Conservation (phyloP, 768 basidiomycete species). For the Lactarius hengduanensis region DNA sequence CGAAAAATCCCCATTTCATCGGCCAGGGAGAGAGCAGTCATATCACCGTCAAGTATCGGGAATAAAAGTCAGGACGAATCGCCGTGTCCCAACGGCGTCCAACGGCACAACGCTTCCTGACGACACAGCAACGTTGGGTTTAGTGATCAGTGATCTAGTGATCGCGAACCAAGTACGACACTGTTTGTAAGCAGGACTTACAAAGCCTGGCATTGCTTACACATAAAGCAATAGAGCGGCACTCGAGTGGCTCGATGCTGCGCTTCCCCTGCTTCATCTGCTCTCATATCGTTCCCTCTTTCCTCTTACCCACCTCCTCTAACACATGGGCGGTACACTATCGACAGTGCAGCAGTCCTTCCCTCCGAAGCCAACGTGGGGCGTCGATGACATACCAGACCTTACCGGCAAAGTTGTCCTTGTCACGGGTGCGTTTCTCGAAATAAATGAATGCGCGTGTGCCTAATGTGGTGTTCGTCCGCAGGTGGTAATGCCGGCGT, state of each 20-base stretch:
- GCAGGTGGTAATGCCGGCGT: slow-evolving; percentile 45
- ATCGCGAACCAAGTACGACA: too few species aligned
- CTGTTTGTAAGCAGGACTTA: too few species aligned
- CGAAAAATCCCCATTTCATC: too few species aligned
- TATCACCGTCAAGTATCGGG: too few species aligned
- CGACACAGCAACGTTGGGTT: too few species aligned
- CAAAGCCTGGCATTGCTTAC: too few species aligned
- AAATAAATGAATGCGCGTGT: slow-evolving; percentile 47
- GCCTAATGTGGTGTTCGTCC: background rate
- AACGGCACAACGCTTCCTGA: too few species aligned
- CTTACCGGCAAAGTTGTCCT: background rate
- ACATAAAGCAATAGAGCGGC: too few species aligned
- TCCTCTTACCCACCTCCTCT: background rate
- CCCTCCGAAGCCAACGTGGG: slow-evolving; percentile 46
- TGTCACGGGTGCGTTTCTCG: background rate
- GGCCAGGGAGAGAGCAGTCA: too few species aligned
- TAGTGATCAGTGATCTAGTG: too few species aligned
- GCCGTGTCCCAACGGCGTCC: too few species aligned
- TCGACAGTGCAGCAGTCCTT: slow-evolving; percentile 32
- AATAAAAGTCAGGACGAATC: too few species aligned
- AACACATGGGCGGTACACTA: background rate
- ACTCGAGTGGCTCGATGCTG: background rate
- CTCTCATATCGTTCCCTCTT: background rate
- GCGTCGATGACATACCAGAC: slow-evolving; percentile 35
- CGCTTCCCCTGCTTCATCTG: background rate